Base-by-base conservation (phyloP, 1,284 basidiomycete species). In the Kalmanozyma brasiliensis region DNA sequence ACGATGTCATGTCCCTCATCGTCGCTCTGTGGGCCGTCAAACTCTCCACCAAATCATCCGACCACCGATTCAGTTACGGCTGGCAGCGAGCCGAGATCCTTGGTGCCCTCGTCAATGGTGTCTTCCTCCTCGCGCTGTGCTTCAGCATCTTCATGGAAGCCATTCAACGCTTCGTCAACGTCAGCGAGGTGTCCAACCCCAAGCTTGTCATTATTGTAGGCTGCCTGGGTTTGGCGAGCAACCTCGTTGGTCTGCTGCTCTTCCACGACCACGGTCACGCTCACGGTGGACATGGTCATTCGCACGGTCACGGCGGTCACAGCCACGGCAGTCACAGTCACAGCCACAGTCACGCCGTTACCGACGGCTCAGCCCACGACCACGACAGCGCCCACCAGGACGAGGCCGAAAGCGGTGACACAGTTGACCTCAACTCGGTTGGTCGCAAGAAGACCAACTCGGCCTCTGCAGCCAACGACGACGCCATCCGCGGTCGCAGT, bases 61-160 rank as follows among this genome's bases (percentile, higher is more conserved):
- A 84, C 30, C 77, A 83, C 38, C 88, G 88, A 36, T 94, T 93
- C 82, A 91, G 92, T 2, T 96, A 95, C 79, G 93, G 93, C 19
- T 98, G 94, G 94, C 95, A 98, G 84, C 87, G 96, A 56, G 96
- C 96, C n/a, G 96, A 99, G 82, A 96, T 98, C 63, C 87, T 99
- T 8, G 80, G 80, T 40, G 79, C 83, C 0, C 86, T 98, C 42
- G 85, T 98, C 78, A 99, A 99, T 78, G 95, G 96, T 46, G 94
- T 98, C 52, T 98, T 98, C 85, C 87, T 98, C 3, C 85, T 93
- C 44, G 95, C 96, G 0, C 88, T 98, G 1, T 99, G 95, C 85
- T 94, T 97, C 83, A 93, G 93, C 16, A 97, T 99, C 78, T 90
- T 88, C 49, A 85, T 98, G 79, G 95, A 98, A 83, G 95, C 96